Conservation (phyloP, 1,284 basidiomycete species). For the Flammula alnicola region DNA sequence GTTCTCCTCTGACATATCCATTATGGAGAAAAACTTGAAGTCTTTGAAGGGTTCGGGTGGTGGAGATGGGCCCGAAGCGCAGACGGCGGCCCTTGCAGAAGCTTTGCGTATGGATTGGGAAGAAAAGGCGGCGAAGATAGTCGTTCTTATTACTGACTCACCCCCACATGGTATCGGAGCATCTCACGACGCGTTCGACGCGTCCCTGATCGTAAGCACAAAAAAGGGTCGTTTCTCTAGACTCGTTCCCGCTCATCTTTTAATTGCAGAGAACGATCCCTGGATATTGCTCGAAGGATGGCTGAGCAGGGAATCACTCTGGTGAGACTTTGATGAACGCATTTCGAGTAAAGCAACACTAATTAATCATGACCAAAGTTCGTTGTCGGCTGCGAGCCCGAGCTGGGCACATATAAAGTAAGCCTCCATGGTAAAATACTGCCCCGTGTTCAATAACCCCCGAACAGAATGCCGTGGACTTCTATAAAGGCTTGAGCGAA, state of each 20-base stretch:
- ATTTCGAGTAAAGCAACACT: too few species aligned
- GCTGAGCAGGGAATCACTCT: conserved; percentile 21
- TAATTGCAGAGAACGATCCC: conserved; percentile 23
- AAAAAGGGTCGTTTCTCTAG: background rate
- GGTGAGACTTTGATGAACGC: background rate
- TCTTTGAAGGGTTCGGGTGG: conserved; percentile 80
- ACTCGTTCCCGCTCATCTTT: background rate
- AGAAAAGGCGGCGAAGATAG: conserved; percentile 77
- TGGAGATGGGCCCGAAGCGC: conserved; percentile 88
- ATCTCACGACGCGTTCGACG: conserved; percentile 22
- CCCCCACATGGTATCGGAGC: conserved; percentile 76
- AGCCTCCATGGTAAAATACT: background rate
- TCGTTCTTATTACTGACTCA: conserved; percentile 84
- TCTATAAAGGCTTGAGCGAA: conserved; percentile 17
- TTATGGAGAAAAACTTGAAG: conserved; percentile 74
- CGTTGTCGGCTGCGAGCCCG: conserved; percentile 19
- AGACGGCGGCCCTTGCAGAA: conserved; percentile 80
- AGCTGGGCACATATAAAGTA: conserved; percentile 3
- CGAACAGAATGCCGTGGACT: conserved; percentile 17
- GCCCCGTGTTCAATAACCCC: background rate
- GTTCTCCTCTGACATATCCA: conserved; percentile 77
- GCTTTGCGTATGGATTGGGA: conserved; percentile 79
- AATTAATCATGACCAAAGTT: conserved; percentile 8
- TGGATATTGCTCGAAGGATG: conserved; percentile 19
- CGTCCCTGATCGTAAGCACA: conserved; percentile 21